Percentiles rank a stretch among this genome's conserved stretches.
Evolutionary conservation across 2,329 filamentous ascomycete genomes (phyloP).

Genomic region (Pseudocercospora cruenta): DNA sequence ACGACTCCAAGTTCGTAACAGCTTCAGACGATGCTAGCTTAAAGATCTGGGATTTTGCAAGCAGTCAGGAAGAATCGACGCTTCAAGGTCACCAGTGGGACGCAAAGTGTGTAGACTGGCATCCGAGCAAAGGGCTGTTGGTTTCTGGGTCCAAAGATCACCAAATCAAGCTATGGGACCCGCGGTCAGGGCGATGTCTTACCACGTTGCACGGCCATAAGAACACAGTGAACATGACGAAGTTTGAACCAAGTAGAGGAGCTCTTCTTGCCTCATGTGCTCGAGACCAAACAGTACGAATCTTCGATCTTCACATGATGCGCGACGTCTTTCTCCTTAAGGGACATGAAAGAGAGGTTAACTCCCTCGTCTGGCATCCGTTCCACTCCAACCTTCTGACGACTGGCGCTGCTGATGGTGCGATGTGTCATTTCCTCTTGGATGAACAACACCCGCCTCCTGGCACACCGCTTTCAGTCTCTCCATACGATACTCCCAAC

Average conservation of each 20-base stretch:
- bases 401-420: constrained; percentile 87
- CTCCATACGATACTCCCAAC: constrained; percentile 84
- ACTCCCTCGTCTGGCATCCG: constrained; percentile 90
- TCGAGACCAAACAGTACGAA: constrained; percentile 85
- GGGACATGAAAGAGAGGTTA: constrained; percentile 95
- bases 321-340: constrained; percentile 91
- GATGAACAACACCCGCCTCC: constrained; percentile 88
- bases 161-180: constrained; percentile 96
- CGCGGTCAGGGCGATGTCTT: constrained; percentile 83
- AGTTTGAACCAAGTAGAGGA: constrained; percentile 84
- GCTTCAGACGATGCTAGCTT: constrained; percentile 91
- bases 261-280: constrained; percentile 88
- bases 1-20: constrained; percentile 93
- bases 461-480: constrained; percentile 70
- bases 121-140: constrained; percentile 88
- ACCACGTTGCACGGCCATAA: constrained; percentile 97
- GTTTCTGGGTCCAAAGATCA: constrained; percentile 98
- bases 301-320: constrained; percentile 98
- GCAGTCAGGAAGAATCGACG: constrained; percentile 78
- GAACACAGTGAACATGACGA: constrained; percentile 90
- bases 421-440: constrained; percentile 90
- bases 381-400: constrained; percentile 86
- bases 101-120: constrained; percentile 96
- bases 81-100: constrained; percentile 97
- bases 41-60: constrained; percentile 95